Conservation (phyloP, 169 alveolate genomes). For the Plasmodium billcollinsi region DNA sequence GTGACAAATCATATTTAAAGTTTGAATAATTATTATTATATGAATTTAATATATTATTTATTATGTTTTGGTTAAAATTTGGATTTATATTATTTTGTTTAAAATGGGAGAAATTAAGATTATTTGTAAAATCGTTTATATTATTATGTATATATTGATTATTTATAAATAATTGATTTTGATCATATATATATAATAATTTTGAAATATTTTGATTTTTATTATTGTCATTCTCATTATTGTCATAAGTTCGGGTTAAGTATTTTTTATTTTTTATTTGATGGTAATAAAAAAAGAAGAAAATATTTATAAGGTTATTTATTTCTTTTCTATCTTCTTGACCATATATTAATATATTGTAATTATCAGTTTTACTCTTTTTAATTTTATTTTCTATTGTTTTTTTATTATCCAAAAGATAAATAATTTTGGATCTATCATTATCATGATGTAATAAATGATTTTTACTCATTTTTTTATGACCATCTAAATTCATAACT, state of each 20-base stretch:
- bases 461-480: conserved; percentile 67
- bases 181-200: too few relatives aligned
- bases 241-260: too few relatives aligned
- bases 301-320: conserved; percentile 62
- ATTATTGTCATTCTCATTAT: too few relatives aligned
- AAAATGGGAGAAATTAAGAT: background rate
- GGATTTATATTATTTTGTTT: conserved; percentile 47
- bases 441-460: background rate
- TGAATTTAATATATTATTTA: conserved; percentile 28
- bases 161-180: too few relatives aligned
- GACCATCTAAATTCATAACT: conserved; percentile 71
- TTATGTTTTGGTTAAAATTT: conserved; percentile 18
- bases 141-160: too few relatives aligned
- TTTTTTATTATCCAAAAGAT: conserved; percentile 51
- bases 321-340: conserved; percentile 43
- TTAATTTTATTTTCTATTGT: conserved; percentile 55
- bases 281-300: conserved; percentile 41
- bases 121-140: too few relatives aligned
- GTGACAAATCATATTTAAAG: conserved; percentile 50
- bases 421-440: conserved; percentile 26
- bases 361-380: conserved; percentile 64
- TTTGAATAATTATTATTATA: conserved; percentile 54
- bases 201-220: too few relatives aligned
- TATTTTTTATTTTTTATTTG: conserved; percentile 1
- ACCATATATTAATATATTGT: conserved; percentile 35